Base-by-base conservation (phyloP, 140 eudicot genomes). In the Flaveria floridana region DNA sequence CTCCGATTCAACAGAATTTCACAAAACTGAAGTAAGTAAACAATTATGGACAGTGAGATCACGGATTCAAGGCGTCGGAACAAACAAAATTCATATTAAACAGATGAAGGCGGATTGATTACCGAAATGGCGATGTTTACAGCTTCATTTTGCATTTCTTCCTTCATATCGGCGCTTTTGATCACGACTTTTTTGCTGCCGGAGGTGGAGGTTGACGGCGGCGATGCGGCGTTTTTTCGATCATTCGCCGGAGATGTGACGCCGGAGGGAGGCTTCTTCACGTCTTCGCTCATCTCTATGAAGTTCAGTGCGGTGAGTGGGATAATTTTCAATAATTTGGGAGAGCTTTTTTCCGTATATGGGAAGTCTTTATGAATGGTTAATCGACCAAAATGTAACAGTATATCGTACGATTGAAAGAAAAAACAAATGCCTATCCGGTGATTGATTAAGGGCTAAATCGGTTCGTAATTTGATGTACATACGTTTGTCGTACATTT, bases 111-210 rank as follows among this genome's bases (percentile, higher is more conserved):
- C 15, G 37, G 52, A 25, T 26, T 28, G 19, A 47, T 44, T 80
- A 89, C 96, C 18, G 82, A 75, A 55, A 86, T 72, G 53, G 95
- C 95, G 83, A 88, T 79, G 81, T 90, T 83, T 44, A 90, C 78
- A 23, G 95, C 95, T 67, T 88, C 95, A 58, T 66, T 86, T 79
- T 91, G 97, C 78, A 91, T 37, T 58, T 88, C 92, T 12, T 86
- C 90, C 37, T 80, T 82, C 95, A 91, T 88, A 68, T 91, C 95
- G 44, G 97, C 95, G 63, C 92, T 88, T 65, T 89, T 87, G 58
- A 87, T 79, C 63, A 78, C 50, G 62, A 87, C 85, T 73, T 87
- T 87, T 67, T 58, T 76, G 47, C 76, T 82, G 73, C 67, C 46
- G 39, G 78, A 65, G 0, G 83, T 20, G 2, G 84, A 30, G 23